Evolutionary conservation across 805 yeast genomes (phyloP), one percentile per base, ranked within the genome.

Genomic region (Zygosaccharomyces gambellarensis): DNA sequence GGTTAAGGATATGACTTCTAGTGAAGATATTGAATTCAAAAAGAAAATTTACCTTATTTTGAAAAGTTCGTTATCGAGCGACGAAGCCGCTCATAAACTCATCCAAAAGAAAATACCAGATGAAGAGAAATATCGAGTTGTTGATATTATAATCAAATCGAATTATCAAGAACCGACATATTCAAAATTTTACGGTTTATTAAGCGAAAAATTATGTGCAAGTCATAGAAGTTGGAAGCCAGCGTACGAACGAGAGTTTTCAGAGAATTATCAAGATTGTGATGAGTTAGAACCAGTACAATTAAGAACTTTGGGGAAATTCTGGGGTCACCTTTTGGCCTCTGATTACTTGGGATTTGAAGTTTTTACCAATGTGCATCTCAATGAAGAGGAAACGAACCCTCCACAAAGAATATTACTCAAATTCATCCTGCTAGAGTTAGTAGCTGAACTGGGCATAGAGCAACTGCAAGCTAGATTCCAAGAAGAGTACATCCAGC

Each of bases 31-130:
- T 1, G 80, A 82, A 45, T 81, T 81, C 56, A 88, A 88, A 57
- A 88, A 88, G 58, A 78, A 78, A 1, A 85, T 92, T 2, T 92
- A 92, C 59, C 70, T 90, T 27, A 84, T 92, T 0, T 71, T 94
- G 8, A 89, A 87, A 84, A 88, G 97, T 21, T 82, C 96, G 51
- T 79, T 92, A 83, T 83, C 95, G 0, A 82, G 90, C 4, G 96
- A 88, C 56, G 99, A 94, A 71, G 92, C 96, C 0, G 90, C 88
- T 1, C 98, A 90, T 65, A 90, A 90, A 64, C 68, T 94, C 5
- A 57, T 87, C 36, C 79, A 77, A 59, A 59, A 87, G 10, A 59
- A 73, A 7, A 70, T 75, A 11, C 67, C 70, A 0, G 62, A 57
- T 11, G 63, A 71, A 7, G 73, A 78, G 40, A 79, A 82, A 56